Base-by-base conservation (phyloP, 768 basidiomycete species). In the Glaciozyma antarctica region DNA sequence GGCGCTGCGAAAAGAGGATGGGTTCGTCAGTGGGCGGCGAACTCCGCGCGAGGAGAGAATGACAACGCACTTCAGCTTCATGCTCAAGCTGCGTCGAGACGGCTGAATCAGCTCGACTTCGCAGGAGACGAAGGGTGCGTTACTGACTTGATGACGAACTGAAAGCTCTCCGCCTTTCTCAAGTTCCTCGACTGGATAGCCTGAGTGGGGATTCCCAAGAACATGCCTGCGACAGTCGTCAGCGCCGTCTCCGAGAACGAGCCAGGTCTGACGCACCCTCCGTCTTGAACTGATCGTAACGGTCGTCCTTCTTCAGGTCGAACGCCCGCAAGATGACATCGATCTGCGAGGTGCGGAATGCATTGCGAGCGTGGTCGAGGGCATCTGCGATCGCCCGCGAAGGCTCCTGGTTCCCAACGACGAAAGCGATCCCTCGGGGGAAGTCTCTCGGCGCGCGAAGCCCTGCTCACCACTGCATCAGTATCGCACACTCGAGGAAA, bases 61-160 rank as follows among this genome's bases (percentile, higher is more conserved):
- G 38, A 10, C 34, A 15, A 41, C 38, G 7, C 13, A 41, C 52
- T 26, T 32, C 22, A 53, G 52, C 22, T 16, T 17, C 30, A 26
- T 26, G 30, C 7, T 30, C 24, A 53, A 32, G 38, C 38, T 41
- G 38, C 38, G 38, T 12, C 7, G 19, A 48, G 13, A 48, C 32
- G 13, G 12, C 17, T 1, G 10, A 2, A 44, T 62, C 61, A 55
- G 45, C 41, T 19, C 16, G 1, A 10, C 19, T 12, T 9, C 26
- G 5, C 16, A n/a, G 3, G 53, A 32, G n/a, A 26, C 13, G 28
- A n/a, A 24, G 28, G 3, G 30, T 17, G 5, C 21, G 5, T 12
- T 3, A 54, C 65, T 9, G 51, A 62, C 51, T 66, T 67, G 58
- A 67, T 38, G 19, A 24, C 10, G 19, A 63, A 67, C n/a, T 53